Evolutionary conservation across 352 stramenopile genomes (phyloP).

Genomic region (Globisporangium canariense): DNA sequence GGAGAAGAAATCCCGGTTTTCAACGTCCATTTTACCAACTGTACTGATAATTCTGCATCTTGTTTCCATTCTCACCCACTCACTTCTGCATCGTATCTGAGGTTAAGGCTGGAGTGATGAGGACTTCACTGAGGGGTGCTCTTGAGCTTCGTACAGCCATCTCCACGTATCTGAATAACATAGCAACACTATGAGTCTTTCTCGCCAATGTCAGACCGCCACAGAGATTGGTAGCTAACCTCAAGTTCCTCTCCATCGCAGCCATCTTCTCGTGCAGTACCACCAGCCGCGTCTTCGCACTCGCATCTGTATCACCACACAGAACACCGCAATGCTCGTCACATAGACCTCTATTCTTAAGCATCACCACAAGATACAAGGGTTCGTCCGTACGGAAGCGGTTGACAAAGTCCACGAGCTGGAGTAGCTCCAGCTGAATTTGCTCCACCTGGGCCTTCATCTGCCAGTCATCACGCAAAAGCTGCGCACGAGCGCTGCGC

Average conservation of each 20-base stretch:
- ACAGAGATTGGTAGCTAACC: constrained; percentile 16
- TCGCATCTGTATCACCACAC: constrained; percentile 32
- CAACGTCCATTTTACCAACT: neutral
- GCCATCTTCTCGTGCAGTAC: constrained; percentile 43
- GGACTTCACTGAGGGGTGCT: neutral
- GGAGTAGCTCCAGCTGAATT: constrained; percentile 49
- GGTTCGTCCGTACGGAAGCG: constrained; percentile 44
- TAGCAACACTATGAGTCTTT: neutral
- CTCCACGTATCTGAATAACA: constrained; percentile 32
- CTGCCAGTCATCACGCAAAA: constrained; percentile 60
- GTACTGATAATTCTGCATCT: neutral
- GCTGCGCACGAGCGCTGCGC: constrained; percentile 20
- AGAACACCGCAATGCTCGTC: no score
- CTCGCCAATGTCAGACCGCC: no score
- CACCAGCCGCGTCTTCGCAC: constrained; percentile 33
- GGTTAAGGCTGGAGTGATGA: neutral
- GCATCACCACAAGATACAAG: neutral
- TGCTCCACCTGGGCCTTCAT: constrained; percentile 37
- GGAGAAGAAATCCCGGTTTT: neutral
- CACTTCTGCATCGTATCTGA: neutral
- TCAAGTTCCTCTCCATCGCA: constrained; percentile 37
- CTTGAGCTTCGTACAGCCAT: constrained; percentile 26
- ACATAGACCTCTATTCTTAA: neutral
- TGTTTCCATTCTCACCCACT: neutral
- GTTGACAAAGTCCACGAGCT: constrained; percentile 64